phyloP scores from a whole-genome alignment of 352 stramenopile genomes.

The Globisporangium spiculum region DNA sequence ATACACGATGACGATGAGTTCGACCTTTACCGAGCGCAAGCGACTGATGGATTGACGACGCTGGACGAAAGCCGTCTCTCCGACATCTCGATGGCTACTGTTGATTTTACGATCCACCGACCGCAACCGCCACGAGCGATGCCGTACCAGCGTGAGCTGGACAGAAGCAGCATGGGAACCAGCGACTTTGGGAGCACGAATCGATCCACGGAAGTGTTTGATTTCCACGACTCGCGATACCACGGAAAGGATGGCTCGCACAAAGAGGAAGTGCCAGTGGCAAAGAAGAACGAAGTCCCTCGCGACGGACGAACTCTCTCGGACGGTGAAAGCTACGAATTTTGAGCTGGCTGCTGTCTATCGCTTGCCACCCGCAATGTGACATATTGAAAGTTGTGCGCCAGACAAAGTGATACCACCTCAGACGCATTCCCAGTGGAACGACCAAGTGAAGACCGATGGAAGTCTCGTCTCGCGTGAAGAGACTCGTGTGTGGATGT shows the following conservation, averaged over 20 bases:
- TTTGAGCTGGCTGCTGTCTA: conserved; percentile 30
- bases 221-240: conserved; percentile 35
- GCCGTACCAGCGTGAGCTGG: conserved; percentile 14
- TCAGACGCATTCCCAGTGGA: neutral
- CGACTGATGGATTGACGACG: conserved; percentile 13
- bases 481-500: conserved; percentile 9
- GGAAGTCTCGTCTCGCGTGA: conserved; percentile 5
- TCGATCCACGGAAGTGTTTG: conserved; percentile 37
- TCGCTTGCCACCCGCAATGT: neutral
- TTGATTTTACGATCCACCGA: conserved; percentile 23
- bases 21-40: conserved; percentile 18
- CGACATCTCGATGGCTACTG: conserved; percentile 21
- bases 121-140: conserved; percentile 14
- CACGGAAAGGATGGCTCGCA: conserved; percentile 17
- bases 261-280: conserved; percentile 15
- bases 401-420: neutral
- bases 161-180: conserved; percentile 13
- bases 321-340: conserved; percentile 73
- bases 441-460: conserved; percentile 4
- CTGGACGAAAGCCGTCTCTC: conserved; percentile 21
- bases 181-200: conserved; percentile 28
- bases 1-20: conserved; percentile 44
- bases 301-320: conserved; percentile 44
- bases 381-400: neutral
- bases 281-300: neutral